phyloP scores from a whole-genome alignment of 2,329 filamentous ascomycete species.

The Trichoderma breve region DNA sequence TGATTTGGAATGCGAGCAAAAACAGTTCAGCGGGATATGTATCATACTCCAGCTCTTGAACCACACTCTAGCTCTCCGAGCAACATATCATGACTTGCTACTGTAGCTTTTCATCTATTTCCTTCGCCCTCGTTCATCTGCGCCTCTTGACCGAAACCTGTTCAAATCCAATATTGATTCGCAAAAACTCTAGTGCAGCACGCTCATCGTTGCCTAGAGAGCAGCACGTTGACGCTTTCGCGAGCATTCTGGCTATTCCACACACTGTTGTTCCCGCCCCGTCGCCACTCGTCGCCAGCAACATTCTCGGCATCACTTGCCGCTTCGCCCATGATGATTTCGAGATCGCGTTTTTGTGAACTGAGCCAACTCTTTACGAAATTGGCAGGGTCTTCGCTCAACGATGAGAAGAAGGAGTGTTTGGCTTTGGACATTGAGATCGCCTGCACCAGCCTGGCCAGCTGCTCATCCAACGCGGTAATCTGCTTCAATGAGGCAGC shows the following conservation, averaged over 20 bases:
- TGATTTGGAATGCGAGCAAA: background rate
- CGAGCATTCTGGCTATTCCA: conserved; percentile 58
- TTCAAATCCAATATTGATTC: background rate
- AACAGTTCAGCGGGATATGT: background rate
- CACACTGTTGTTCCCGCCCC: conserved; percentile 53
- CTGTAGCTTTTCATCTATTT: background rate
- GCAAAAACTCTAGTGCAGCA: background rate
- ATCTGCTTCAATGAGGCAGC: conserved; percentile 74
- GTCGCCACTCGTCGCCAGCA: conserved; percentile 67
- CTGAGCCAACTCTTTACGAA: conserved; percentile 88
- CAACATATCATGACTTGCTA: conserved; percentile 13
- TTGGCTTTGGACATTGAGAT: conserved; percentile 84
- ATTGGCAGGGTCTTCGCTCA: conserved; percentile 76
- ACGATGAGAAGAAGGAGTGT: conserved; percentile 77
- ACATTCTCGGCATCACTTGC: conserved; percentile 60
- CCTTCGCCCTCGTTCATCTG: background rate
- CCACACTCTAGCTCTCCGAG: background rate
- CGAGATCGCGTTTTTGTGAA: conserved; percentile 86
- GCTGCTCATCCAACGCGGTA: conserved; percentile 74
- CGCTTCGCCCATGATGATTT: conserved; percentile 82
- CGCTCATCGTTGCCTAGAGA: conserved; percentile 49
- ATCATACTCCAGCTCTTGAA: background rate
- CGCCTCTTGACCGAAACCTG: background rate
- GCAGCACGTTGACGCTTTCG: conserved; percentile 62
- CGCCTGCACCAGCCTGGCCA: conserved; percentile 79